phyloP scores from a whole-genome alignment of 2,329 filamentous ascomycete species.

The Sarocladium strictum region DNA sequence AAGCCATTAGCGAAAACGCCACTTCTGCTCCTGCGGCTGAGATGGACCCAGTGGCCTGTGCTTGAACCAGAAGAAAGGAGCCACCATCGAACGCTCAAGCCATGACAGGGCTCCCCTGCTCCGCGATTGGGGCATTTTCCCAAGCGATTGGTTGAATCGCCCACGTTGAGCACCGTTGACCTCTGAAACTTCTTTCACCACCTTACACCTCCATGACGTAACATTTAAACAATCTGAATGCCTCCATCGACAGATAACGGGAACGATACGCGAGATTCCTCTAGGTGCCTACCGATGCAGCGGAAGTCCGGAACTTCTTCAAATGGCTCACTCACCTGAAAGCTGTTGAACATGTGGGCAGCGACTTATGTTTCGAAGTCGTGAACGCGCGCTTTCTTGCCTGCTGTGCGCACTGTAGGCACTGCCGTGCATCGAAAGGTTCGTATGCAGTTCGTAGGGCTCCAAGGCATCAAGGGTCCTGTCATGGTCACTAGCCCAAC shows the following conservation, averaged over 20 bases:
- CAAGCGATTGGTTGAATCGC: neutral
- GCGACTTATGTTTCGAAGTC: too few species aligned
- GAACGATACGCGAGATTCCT: neutral
- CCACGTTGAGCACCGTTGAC: neutral
- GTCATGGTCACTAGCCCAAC: neutral
- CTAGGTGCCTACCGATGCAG: too few species aligned
- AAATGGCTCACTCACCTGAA: too few species aligned
- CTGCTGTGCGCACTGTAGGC: too few species aligned
- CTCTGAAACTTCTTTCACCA: neutral
- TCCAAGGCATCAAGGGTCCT: neutral
- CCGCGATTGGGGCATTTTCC: neutral
- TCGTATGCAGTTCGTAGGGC: neutral
- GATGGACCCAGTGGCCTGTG: slow-evolving; percentile 5
- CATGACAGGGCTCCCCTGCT: neutral
- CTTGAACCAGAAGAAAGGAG: slow-evolving; percentile 4
- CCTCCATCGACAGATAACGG: neutral
- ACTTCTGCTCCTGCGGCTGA: neutral
- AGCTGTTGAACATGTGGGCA: too few species aligned
- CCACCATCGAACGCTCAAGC: neutral
- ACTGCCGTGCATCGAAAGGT: too few species aligned
- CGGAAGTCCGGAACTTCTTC: too few species aligned
- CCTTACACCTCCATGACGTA: neutral
- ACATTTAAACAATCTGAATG: neutral
- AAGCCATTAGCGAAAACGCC: neutral
- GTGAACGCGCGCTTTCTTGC: too few species aligned